Percentiles rank a stretch among this genome's conserved stretches.
Evolutionary conservation across 345 rosid species (phyloP).

Genomic region (Aethionema arabicum): DNA sequence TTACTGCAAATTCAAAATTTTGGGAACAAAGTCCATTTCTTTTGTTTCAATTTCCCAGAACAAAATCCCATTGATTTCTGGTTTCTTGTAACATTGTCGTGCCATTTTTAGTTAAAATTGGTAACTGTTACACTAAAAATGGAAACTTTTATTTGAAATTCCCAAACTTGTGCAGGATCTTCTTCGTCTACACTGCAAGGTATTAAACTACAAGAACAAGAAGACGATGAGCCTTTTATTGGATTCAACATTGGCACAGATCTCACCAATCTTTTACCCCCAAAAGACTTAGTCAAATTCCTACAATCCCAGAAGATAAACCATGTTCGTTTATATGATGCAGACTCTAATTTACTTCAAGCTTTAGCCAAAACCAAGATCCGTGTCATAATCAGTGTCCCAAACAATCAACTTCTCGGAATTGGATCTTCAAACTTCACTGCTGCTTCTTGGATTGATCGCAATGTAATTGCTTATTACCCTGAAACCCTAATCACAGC

Average conservation of each 20-base stretch:
- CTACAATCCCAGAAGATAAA: conserved; percentile 69
- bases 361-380: conserved; percentile 87
- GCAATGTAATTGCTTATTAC: conserved; percentile 77
- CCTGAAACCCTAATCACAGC: conserved; percentile 71
- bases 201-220: conserved; percentile 34
- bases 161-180: conserved; percentile 27
- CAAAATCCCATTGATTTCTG: conserved; percentile 1
- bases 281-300: conserved; percentile 58
- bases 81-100: not conserved
- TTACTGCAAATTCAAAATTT: not conserved
- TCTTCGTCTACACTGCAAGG: conserved; percentile 31
- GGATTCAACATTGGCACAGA: conserved; percentile 89
- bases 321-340: conserved; percentile 79
- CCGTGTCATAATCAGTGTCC: conserved; percentile 83
- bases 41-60: conserved; percentile 3
- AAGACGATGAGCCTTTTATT: conserved; percentile 64
- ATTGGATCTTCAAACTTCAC: conserved; percentile 88
- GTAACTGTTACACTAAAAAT: conserved; percentile 1
- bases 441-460: conserved; percentile 81
- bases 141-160: not conserved
- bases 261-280: conserved; percentile 51
- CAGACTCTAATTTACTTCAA: conserved; percentile 70
- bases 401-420: conserved; percentile 92
- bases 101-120: not conserved
- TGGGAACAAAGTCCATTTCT: too few relatives aligned